phyloP scores from a whole-genome alignment of 176 grass and related monocot species.

The Lolium rigidum region DNA sequence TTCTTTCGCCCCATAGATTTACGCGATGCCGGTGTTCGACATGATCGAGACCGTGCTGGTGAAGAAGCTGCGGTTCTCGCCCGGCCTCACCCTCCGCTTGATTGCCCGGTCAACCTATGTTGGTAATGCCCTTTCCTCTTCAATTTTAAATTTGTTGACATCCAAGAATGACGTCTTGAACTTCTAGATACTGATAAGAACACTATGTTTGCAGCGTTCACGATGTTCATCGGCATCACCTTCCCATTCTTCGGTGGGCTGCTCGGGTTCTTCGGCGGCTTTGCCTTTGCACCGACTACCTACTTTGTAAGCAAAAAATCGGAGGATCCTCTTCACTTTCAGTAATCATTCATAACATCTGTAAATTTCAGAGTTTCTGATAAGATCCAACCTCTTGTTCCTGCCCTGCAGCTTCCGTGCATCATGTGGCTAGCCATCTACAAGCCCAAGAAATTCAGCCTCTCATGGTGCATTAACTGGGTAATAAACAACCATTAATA shows the following conservation, averaged over 20 bases:
- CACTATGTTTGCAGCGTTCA: slow-evolving; percentile 66
- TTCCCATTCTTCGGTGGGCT: slow-evolving; percentile 88
- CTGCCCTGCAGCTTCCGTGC: slow-evolving; percentile 73
- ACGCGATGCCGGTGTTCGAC: slow-evolving; percentile 93
- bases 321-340: neutral
- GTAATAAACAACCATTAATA: slow-evolving; percentile 43
- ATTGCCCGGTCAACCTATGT: slow-evolving; percentile 68
- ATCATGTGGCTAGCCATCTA: slow-evolving; percentile 88
- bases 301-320: slow-evolving; percentile 69
- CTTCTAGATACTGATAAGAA: slow-evolving; percentile 36
- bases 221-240: slow-evolving; percentile 90
- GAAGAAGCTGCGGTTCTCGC: slow-evolving; percentile 70
- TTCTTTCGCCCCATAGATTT: slow-evolving; percentile 50
- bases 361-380: neutral
- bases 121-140: slow-evolving; percentile 53
- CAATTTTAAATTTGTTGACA: too few species aligned
- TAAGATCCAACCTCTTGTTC: neutral
- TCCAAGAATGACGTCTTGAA: neutral
- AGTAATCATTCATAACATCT: neutral
- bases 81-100: slow-evolving; percentile 67
- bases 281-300: slow-evolving; percentile 81
- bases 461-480: slow-evolving; percentile 90
- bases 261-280: slow-evolving; percentile 88
- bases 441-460: slow-evolving; percentile 75
- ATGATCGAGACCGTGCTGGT: slow-evolving; percentile 94